Conservation (phyloP, 2,329 filamentous ascomycete genomes). For the Tolypocladium cylindrosporum region DNA sequence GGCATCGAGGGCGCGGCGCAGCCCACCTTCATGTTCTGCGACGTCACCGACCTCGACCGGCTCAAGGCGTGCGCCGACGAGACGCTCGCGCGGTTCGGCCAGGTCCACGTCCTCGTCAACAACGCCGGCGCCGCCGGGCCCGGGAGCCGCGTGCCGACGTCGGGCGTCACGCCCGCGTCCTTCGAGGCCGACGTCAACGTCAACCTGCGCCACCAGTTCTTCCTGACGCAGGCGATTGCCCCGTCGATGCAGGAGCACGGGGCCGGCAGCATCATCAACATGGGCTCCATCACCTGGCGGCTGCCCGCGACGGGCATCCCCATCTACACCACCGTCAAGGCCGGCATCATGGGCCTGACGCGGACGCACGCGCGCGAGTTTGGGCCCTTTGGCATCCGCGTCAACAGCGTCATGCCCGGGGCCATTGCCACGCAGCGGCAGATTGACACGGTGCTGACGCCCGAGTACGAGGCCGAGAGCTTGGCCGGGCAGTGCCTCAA, state of each 20-base stretch:
- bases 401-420: slow-evolving; percentile 41
- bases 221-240: slow-evolving; percentile 61
- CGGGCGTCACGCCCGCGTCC: slow-evolving; percentile 25
- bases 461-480: slow-evolving; percentile 27
- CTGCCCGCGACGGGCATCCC: slow-evolving; percentile 32
- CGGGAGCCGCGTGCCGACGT: slow-evolving; percentile 16
- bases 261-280: slow-evolving; percentile 43
- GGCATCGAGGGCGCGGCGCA: slow-evolving; percentile 4
- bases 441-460: slow-evolving; percentile 31
- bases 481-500: slow-evolving; percentile 31
- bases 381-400: slow-evolving; percentile 32
- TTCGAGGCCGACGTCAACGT: slow-evolving; percentile 33
- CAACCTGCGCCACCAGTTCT: slow-evolving; percentile 39
- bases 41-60: slow-evolving; percentile 25
- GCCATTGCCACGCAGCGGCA: slow-evolving; percentile 35
- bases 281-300: slow-evolving; percentile 40
- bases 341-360: slow-evolving; percentile 44
- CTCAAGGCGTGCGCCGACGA: slow-evolving; percentile 22
- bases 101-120: slow-evolving; percentile 72
- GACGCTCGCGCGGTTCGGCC: slow-evolving; percentile 15
- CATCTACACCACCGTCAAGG: slow-evolving; percentile 42
- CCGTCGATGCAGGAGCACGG: slow-evolving; percentile 41
- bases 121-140: slow-evolving; percentile 51
- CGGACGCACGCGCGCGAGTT: slow-evolving; percentile 45
- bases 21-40: slow-evolving; percentile 31